These are phyloP conservation scores for Ustilago crameri DNA, from an alignment of 1,284 basidiomycete genomes.

Conservation along the genomic window DNA sequence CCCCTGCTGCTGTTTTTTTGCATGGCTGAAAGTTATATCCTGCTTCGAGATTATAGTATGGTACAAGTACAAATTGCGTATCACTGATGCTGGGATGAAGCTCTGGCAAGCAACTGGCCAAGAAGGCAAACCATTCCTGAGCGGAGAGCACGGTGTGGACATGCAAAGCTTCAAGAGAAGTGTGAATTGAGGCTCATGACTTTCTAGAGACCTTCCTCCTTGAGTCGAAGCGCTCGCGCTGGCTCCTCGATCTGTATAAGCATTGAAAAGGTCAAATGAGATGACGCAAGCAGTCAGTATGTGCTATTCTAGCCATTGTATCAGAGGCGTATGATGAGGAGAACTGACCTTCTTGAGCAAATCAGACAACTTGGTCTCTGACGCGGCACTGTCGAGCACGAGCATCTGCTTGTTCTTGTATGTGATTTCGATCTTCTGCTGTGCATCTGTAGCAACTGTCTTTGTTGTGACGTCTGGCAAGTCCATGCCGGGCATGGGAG, in stretches of 20 bases:
- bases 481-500: constrained; percentile 39
- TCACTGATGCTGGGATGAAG: no score
- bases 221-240: constrained; percentile 42
- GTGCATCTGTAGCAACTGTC: constrained; percentile 25
- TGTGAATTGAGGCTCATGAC: neutral
- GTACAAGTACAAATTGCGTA: constrained; percentile 1
- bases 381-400: constrained; percentile 23
- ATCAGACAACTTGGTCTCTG: constrained; percentile 14
- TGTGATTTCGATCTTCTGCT: constrained; percentile 32
- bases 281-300: neutral
- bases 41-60: no score
- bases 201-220: constrained; percentile 43
- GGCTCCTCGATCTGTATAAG: constrained; percentile 41
- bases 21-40: no score
- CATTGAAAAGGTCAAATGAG: neutral
- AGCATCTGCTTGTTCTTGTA: constrained; percentile 51
- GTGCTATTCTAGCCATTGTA: neutral
- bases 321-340: neutral
- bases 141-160: no score
- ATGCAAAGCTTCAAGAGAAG: neutral
- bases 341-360: constrained; percentile 42
- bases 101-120: no score
- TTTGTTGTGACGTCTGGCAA: constrained; percentile 35
- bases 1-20: no score
- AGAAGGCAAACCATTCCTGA: no score